These are phyloP conservation scores for Passalora sequoiae DNA, from an alignment of 2,329 filamentous ascomycete species.

Conservation along the genomic window DNA sequence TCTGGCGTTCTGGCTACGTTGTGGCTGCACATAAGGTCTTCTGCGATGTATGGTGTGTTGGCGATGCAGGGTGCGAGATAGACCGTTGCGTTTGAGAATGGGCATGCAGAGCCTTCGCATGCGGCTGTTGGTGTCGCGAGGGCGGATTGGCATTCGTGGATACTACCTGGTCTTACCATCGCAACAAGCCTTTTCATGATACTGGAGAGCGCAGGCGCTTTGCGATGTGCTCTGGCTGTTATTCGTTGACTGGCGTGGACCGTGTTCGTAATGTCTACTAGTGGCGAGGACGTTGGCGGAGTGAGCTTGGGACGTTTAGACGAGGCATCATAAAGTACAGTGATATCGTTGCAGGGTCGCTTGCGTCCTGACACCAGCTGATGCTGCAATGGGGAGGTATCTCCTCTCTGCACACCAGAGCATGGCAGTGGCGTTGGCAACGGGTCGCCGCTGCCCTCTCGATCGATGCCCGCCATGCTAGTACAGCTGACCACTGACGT, in stretches of 20 bases:
- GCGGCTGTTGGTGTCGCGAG: constrained; percentile 1
- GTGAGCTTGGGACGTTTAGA: background rate
- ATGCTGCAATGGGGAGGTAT: background rate
- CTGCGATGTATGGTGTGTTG: constrained; percentile 26
- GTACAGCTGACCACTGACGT: constrained; percentile 4
- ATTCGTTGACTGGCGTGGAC: constrained; percentile 4
- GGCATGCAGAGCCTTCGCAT: constrained; percentile 17
- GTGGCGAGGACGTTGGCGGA: constrained; percentile 7
- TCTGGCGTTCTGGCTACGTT: constrained; percentile 7
- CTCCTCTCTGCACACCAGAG: background rate
- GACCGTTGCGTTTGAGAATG: constrained; percentile 21
- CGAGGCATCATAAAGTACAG: background rate
- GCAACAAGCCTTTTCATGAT: constrained; percentile 8
- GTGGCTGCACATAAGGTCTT: constrained; percentile 27
- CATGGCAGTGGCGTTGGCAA: constrained; percentile 2
- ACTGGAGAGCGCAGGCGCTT: constrained; percentile 6
- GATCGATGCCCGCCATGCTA: background rate
- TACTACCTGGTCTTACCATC: background rate
- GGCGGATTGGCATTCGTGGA: background rate
- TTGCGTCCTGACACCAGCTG: background rate
- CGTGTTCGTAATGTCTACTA: constrained; percentile 18
- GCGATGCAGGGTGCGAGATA: constrained; percentile 30
- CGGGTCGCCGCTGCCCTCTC: background rate
- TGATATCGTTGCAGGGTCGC: background rate
- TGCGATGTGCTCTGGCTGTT: background rate